Evolutionary conservation across 345 rosid species (phyloP).

Genomic region (Ceriops tagal): DNA sequence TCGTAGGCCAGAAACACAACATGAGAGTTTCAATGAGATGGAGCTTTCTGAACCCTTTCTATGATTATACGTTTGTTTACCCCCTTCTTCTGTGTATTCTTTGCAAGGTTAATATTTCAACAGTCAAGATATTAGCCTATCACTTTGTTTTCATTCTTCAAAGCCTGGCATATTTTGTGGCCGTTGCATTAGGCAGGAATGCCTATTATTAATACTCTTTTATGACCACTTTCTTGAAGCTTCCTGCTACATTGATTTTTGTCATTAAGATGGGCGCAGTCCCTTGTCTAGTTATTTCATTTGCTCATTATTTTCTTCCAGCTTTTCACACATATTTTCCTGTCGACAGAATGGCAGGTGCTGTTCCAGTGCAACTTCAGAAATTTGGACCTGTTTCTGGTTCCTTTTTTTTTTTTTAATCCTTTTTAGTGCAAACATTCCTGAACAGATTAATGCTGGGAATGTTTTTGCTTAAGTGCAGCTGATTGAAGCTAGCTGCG

Average conservation of each 20-base stretch:
- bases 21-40: constrained; percentile 75
- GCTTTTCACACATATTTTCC: neutral
- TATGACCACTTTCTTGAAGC: constrained; percentile 4
- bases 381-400: too few species aligned
- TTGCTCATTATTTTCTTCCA: neutral
- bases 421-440: too few species aligned
- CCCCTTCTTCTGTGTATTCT: constrained; percentile 15
- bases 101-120: constrained; percentile 14
- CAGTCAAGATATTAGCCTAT: constrained; percentile 11
- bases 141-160: constrained; percentile 13
- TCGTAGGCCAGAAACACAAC: constrained; percentile 43
- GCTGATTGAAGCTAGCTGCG: too few species aligned
- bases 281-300: neutral
- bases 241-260: neutral
- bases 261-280: neutral
- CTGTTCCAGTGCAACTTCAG: too few species aligned
- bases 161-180: neutral
- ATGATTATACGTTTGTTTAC: constrained; percentile 28
- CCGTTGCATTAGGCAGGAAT: neutral
- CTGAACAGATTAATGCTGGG: too few species aligned
- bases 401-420: too few species aligned
- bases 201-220: neutral
- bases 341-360: neutral
- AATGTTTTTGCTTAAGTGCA: too few species aligned
- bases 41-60: constrained; percentile 95